Conservation (phyloP, 495 filamentous ascomycete species). For the Neurospora sp. region DNA sequence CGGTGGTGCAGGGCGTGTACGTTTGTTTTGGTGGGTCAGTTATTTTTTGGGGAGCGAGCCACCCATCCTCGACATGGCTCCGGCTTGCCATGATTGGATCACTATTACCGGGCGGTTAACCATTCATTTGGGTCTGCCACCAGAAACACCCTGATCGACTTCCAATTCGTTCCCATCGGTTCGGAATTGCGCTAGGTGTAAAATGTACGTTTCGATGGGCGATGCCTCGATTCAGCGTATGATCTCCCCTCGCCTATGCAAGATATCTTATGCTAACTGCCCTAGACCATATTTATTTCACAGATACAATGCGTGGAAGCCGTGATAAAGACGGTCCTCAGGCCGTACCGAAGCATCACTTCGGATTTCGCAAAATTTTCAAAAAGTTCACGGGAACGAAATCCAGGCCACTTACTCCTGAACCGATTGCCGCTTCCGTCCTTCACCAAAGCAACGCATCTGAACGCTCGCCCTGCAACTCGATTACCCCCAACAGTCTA, state of each 20-base stretch:
- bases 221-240: too few species aligned
- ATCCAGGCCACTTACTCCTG: neutral
- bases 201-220: too few species aligned
- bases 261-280: too few species aligned
- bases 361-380: neutral
- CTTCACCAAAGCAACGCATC: neutral
- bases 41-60: too few species aligned
- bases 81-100: neutral
- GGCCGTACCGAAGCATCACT: neutral
- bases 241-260: too few species aligned
- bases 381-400: neutral
- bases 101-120: neutral
- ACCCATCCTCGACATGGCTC: neutral
- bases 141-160: neutral
- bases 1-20: too few species aligned
- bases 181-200: too few species aligned
- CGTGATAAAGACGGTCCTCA: neutral
- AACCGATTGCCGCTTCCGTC: neutral
- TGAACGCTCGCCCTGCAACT: neutral
- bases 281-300: too few species aligned
- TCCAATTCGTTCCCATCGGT: too few species aligned
- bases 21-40: too few species aligned
- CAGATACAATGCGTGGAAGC: neutral
- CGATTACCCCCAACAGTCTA: neutral
- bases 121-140: neutral